Evolutionary conservation across 225 moss, liverwort and hornwort genomes (phyloP).

Genomic region (Pleurozium schreberi): DNA sequence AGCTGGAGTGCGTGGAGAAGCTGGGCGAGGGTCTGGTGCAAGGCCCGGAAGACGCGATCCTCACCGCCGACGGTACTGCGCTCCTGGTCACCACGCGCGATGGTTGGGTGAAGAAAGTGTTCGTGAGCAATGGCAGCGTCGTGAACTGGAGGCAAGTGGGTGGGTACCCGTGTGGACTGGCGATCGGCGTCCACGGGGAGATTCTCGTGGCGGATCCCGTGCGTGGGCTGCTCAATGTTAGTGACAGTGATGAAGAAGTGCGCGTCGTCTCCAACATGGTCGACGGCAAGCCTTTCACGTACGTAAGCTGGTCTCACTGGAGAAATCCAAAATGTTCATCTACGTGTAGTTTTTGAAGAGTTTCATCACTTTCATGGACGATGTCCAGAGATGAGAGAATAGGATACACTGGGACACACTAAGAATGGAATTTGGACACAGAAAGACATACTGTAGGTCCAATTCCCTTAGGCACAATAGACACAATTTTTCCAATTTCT

Average conservation of each 20-base stretch:
- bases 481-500: neutral
- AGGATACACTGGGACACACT: neutral
- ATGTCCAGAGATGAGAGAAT: neutral
- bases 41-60: slow-evolving; percentile 22
- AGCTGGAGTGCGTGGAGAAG: slow-evolving; percentile 24
- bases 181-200: slow-evolving; percentile 23
- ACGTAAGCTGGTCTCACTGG: neutral
- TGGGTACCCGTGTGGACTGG: slow-evolving; percentile 25
- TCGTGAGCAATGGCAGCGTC: slow-evolving; percentile 20
- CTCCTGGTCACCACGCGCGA: slow-evolving; percentile 20
- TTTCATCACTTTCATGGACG: neutral
- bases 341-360: neutral
- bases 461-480: neutral
- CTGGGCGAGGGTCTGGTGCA: slow-evolving; percentile 16
- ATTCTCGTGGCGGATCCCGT: slow-evolving; percentile 33
- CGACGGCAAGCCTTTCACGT: slow-evolving; percentile 1
- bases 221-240: slow-evolving; percentile 31
- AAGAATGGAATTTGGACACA: neutral
- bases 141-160: slow-evolving; percentile 18
- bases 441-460: neutral
- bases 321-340: neutral
- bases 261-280: slow-evolving; percentile 6
- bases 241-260: slow-evolving; percentile 9
- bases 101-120: slow-evolving; percentile 47
- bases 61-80: slow-evolving; percentile 1